Evolutionary conservation across 2,329 filamentous ascomycete genomes (phyloP).

Genomic region (Fusarium sp.): DNA sequence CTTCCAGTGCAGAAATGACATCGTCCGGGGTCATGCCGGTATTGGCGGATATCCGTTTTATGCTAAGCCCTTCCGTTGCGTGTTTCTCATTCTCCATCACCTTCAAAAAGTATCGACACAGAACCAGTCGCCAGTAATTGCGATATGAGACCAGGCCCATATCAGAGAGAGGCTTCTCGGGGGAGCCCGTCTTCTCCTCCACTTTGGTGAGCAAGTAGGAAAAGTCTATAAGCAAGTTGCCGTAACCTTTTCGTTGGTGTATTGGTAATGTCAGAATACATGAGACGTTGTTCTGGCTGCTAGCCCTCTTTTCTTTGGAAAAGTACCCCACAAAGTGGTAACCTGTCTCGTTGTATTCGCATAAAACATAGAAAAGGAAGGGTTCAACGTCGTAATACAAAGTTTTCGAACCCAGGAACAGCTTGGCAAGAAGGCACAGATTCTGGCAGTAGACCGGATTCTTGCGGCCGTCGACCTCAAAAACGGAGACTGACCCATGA

Average conservation of each 20-base stretch:
- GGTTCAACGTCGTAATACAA: constrained; percentile 98
- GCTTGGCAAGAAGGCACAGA: constrained; percentile 91
- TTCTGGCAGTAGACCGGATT: constrained; percentile 99
- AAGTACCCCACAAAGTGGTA: constrained; percentile 99
- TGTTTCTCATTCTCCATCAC: constrained; percentile 45
- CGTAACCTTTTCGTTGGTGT: constrained; percentile 96
- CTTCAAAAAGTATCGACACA: constrained; percentile 84
- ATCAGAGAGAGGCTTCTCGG: constrained; percentile 96
- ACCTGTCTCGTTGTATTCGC: constrained; percentile 88
- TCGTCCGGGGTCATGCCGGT: constrained; percentile 97
- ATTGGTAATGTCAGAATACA: constrained; percentile 97
- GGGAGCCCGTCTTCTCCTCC: constrained; percentile 92
- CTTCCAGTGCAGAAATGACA: constrained; percentile 92
- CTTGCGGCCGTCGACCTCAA: constrained; percentile 96
- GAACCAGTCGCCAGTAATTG: constrained; percentile 92
- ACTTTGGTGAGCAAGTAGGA: constrained; percentile 95
- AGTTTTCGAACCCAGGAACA: constrained; percentile 98
- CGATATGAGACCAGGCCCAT: constrained; percentile 98
- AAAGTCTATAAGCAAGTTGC: constrained; percentile 96
- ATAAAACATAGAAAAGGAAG: constrained; percentile 97
- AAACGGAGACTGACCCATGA: constrained; percentile 89
- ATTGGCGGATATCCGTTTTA: constrained; percentile 80
- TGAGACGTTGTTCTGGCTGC: constrained; percentile 96
- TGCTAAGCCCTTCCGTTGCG: constrained; percentile 63
- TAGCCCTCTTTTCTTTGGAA: constrained; percentile 96